Evolutionary conservation across 2,329 filamentous ascomycete species (phyloP), one percentile per base, ranked within the genome.

Genomic region (Sporothrix brunneoviolacea): DNA sequence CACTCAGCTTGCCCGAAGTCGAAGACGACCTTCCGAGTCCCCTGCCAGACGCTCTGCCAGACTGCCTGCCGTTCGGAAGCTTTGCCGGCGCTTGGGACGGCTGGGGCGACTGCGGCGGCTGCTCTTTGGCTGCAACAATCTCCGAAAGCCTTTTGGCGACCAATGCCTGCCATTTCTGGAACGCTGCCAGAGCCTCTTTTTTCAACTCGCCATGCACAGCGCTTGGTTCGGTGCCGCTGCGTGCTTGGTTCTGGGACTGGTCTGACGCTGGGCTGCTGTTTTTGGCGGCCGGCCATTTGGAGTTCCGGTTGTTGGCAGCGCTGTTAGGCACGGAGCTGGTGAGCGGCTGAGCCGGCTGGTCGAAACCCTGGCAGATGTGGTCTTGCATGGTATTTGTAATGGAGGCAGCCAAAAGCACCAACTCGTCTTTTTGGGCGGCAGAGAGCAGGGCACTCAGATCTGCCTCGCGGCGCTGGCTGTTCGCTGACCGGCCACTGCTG

Each of bases 81-180:
- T 15, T 56, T 24, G 13, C n/a, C n/a, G n/a, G n/a, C n/a, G n/a
- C 37, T 22, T 45, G 52, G 56, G 47, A 53, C n/a, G n/a, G n/a
- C 54, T 60, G 37, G 60, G 57, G 55, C 58, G 59, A 36, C 54
- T 51, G 62, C 53, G 27, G 59, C 54, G 54, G 62, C 47, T 59
- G 57, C 52, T 77, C 73, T 47, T 70, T 73, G 27, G 71, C 64
- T 54, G 79, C 72, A 37, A 76, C 74, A 16, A 90, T 75, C 32
- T 93, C 84, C 16, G 82, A 79, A 21, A 95, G 71, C 13, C 90
- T 79, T 51, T 80, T 75, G 36, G 88, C 70, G 9, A 95, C 79
- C 12, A 74, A 72, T 6, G 80, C 75, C 59, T 88, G 80, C 91
- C 91, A 97, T 56, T 88, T 84, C 52, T 86, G 82, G 62, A 91